A percentile compares a stretch with the other conserved stretches of the same genome.
phyloP scores from a whole-genome alignment of 768 basidiomycete genomes.

The Hericium coralloides region DNA sequence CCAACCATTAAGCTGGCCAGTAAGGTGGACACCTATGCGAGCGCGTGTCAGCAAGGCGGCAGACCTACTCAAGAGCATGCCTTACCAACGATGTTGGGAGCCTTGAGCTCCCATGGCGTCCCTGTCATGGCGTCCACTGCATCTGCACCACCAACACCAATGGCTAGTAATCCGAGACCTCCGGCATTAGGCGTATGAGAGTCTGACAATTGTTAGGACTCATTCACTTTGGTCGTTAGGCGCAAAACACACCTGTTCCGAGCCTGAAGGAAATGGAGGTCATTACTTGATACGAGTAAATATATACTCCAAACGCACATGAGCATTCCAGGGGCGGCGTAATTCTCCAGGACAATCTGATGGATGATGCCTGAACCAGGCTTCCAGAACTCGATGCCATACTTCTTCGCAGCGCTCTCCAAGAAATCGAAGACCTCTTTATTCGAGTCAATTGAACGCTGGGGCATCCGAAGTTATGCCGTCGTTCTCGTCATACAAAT shows the following conservation, averaged over 20 bases:
- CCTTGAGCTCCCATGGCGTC: slow-evolving; percentile 97
- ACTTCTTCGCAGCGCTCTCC: slow-evolving; percentile 82
- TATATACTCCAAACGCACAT: slow-evolving; percentile 45
- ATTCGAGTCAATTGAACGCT: slow-evolving; percentile 83
- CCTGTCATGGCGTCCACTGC: slow-evolving; percentile 98
- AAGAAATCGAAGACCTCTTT: slow-evolving; percentile 98
- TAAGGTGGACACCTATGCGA: slow-evolving; percentile 70
- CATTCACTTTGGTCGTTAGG: neutral
- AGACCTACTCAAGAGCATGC: neutral
- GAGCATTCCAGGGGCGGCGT: slow-evolving; percentile 90
- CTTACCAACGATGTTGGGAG: slow-evolving; percentile 71
- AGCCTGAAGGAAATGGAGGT: slow-evolving; percentile 38
- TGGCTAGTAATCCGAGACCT: slow-evolving; percentile 91
- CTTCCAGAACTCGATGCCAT: slow-evolving; percentile 96
- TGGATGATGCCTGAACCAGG: slow-evolving; percentile 95
- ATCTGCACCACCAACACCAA: slow-evolving; percentile 98
- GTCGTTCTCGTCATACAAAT: neutral
- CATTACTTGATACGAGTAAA: slow-evolving; percentile 4
- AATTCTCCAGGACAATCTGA: slow-evolving; percentile 97
- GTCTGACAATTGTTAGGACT: slow-evolving; percentile 38
- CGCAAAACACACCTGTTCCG: slow-evolving; percentile 55
- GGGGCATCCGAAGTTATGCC: neutral
- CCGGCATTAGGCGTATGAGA: slow-evolving; percentile 98
- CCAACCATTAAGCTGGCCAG: slow-evolving; percentile 85
- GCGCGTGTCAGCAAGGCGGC: neutral